These are phyloP conservation scores for Kwoniella pini DNA, from an alignment of 768 basidiomycete genomes.

Conservation along the genomic window DNA sequence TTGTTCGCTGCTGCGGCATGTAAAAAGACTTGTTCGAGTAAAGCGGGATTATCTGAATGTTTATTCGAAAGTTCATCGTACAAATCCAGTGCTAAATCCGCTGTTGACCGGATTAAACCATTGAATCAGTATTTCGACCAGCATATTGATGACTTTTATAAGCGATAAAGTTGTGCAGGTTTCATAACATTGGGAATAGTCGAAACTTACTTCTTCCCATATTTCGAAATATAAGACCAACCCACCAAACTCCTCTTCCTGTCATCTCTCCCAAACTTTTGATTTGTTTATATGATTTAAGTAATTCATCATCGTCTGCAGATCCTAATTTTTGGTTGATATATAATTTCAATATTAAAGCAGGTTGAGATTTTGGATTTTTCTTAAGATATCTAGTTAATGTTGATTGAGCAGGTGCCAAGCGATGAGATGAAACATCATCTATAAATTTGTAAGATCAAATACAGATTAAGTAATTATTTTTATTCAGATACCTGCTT, in stretches of 20 bases:
- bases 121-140: background rate
- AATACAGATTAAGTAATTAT: background rate
- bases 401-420: constrained; percentile 28
- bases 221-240: constrained; percentile 21
- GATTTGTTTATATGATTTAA: constrained; percentile 23
- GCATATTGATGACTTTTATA: background rate
- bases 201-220: constrained; percentile 33
- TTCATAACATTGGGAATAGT: background rate
- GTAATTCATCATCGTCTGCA: constrained; percentile 6
- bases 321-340: constrained; percentile 25
- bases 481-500: no score
- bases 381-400: constrained; percentile 40
- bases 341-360: constrained; percentile 31
- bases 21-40: constrained; percentile 42
- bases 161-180: background rate
- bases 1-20: constrained; percentile 29
- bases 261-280: constrained; percentile 29
- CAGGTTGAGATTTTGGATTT: constrained; percentile 42
- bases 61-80: constrained; percentile 27
- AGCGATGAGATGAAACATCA: constrained; percentile 25
- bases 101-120: background rate
- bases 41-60: constrained; percentile 16
- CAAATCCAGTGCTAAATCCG: constrained; percentile 32
- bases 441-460: constrained; percentile 21
- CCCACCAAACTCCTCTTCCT: constrained; percentile 29